Conservation (phyloP, 139 green algal genomes). For the Tetratostichococcus sp. region DNA sequence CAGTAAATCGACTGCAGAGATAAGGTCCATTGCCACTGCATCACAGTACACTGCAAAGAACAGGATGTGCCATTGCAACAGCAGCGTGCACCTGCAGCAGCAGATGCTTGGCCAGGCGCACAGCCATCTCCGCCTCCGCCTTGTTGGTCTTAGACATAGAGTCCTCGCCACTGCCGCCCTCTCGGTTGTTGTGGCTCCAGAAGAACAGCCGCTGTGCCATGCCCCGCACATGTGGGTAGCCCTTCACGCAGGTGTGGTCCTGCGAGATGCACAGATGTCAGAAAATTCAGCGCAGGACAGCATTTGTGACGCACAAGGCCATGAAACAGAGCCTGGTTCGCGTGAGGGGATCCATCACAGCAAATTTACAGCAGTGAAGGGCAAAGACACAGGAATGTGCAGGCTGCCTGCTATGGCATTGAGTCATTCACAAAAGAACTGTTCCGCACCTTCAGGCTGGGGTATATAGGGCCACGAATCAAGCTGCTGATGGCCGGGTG, state of each 20-base stretch:
- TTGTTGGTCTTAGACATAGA: constrained; percentile 56
- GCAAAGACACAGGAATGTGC: no score
- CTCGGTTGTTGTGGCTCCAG: constrained; percentile 49
- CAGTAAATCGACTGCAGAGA: no score
- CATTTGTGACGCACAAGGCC: no score
- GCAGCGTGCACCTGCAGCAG: constrained; percentile 18
- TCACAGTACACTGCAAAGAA: no score
- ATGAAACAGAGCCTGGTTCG: no score
- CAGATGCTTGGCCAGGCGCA: constrained; percentile 49
- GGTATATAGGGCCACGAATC: constrained; percentile 57
- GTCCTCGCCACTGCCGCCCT: constrained; percentile 43
- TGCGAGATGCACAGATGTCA: constrained; percentile 23
- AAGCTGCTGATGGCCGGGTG: constrained; percentile 43
- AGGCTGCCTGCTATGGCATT: no score
- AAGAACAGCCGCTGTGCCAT: constrained; percentile 52
- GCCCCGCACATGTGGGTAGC: constrained; percentile 30
- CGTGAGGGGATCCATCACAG: no score
- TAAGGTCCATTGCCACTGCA: no score
- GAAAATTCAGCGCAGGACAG: no score
- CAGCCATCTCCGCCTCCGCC: constrained; percentile 50
- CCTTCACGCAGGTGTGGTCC: constrained; percentile 33
- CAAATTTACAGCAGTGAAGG: no score
- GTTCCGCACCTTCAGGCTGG: constrained; percentile 12
- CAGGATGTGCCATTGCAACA: no score
- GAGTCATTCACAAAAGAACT: no score